Evolutionary conservation across 176 grass and related monocot species (phyloP), one percentile per base, ranked within the genome.

Genomic region (Triticum timopheevii): DNA sequence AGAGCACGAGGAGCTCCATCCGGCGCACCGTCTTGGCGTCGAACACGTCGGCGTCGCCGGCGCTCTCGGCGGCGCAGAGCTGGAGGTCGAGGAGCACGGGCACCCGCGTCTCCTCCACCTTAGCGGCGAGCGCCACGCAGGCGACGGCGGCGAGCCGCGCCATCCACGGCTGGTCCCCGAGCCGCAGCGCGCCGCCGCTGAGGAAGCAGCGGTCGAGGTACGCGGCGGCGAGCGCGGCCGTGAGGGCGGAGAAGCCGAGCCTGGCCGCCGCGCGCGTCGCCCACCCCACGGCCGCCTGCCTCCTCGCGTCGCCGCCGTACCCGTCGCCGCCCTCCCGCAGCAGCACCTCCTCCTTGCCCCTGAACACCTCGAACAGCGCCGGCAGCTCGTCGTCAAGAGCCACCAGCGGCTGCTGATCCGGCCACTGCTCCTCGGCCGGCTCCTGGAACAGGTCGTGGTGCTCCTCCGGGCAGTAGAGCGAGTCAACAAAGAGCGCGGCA

Each of bases 151-250:
- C 91, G 13, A 98, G 91, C 15, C 84, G 87, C 19, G 90, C 38
- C 93, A 92, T 95, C 93, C 96, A 95, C 9, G 93, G 93, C 19
- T 68, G 87, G 62, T 77, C 88, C 9, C 84, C 84, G 7, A 98
- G 86, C 25, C 83, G 84, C 28, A 95, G 83, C 59, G 73, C 69
- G 25, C 81, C 84, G 23, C 78, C 84, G 16, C 42, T 56, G 65
- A 98, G 87, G 81, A 95, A 98, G 82, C 91, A 98, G 33, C 93
- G 77, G 83, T 98, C 96, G 5, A 98, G 86, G 78, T 98, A 98
- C 10, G 88, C 84, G 7, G 86, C 35, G 49, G 93, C 83, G 11
- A 98, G 93, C 47, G 94, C 67, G 11, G 73, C 80, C 10, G 96
- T 98, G 40, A 95, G 90, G 7, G 91, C 80, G 10, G 86, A 93